phyloP scores from a whole-genome alignment of 768 basidiomycete genomes.

The Heimioporus sp. region DNA sequence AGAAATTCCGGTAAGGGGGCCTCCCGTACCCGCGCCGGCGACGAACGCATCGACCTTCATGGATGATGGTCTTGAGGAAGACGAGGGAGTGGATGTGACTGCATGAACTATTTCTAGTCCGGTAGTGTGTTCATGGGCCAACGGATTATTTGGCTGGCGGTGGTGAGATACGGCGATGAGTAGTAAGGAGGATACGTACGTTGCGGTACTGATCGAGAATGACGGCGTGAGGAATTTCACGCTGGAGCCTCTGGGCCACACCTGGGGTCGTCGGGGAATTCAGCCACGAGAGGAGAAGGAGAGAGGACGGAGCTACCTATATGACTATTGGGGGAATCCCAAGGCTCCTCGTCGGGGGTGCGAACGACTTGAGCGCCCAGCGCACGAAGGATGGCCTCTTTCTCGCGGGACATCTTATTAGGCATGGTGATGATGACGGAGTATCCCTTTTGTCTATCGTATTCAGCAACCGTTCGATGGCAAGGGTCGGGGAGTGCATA shows the following conservation, averaged over 20 bases:
- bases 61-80: slow-evolving; percentile 54
- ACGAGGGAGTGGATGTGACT: slow-evolving; percentile 63
- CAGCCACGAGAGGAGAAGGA: slow-evolving; percentile 62
- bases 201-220: slow-evolving; percentile 93
- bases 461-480: slow-evolving; percentile 56
- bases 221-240: slow-evolving; percentile 78
- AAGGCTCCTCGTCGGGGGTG: slow-evolving; percentile 87
- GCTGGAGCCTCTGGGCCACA: slow-evolving; percentile 74
- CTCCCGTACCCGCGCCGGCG: slow-evolving; percentile 91
- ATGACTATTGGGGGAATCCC: slow-evolving; percentile 87
- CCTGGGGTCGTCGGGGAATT: slow-evolving; percentile 88
- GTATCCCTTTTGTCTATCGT: slow-evolving; percentile 83
- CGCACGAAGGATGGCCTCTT: slow-evolving; percentile 87
- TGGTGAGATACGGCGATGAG: background rate
- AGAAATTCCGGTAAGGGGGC: slow-evolving; percentile 90
- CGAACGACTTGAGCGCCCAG: slow-evolving; percentile 94
- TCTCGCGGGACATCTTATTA: slow-evolving; percentile 96
- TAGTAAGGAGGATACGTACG: slow-evolving; percentile 37
- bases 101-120: slow-evolving; percentile 90
- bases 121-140: slow-evolving; percentile 88
- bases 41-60: slow-evolving; percentile 79
- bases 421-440: slow-evolving; percentile 88
- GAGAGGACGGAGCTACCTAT: slow-evolving; percentile 66
- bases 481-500: slow-evolving; percentile 30
- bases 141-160: slow-evolving; percentile 71